Evolutionary conservation across 23 red algal genomes (phyloP).

Genomic region (Cyanidium caldarium): DNA sequence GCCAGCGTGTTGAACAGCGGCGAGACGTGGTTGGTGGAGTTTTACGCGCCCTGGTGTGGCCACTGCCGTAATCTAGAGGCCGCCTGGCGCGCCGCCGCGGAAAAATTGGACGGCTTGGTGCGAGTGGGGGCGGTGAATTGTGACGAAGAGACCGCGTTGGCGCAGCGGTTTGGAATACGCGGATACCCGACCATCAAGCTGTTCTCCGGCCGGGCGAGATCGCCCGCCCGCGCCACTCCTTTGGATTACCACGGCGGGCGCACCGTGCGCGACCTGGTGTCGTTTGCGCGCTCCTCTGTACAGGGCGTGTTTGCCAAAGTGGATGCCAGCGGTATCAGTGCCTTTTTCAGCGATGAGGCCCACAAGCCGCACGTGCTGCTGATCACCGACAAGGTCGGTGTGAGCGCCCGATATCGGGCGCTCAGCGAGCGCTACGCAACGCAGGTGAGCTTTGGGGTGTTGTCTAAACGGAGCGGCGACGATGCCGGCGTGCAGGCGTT

Average conservation of each 20-base stretch:
- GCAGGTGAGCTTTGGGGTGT: neutral
- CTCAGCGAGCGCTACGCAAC: neutral
- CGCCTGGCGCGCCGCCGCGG: constrained; percentile 39
- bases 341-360: constrained; percentile 57
- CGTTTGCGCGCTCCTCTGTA: constrained; percentile 41
- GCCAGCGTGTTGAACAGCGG: neutral
- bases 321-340: constrained; percentile 33
- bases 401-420: neutral
- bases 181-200: constrained; percentile 84
- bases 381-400: constrained; percentile 35
- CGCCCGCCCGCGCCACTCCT: constrained; percentile 6
- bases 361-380: constrained; percentile 70
- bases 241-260: constrained; percentile 57
- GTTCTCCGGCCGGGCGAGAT: constrained; percentile 33
- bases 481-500: neutral
- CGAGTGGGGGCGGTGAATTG: constrained; percentile 57
- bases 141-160: constrained; percentile 36
- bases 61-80: constrained; percentile 28
- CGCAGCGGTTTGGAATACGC: constrained; percentile 31
- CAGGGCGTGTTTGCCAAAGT: constrained; percentile 45
- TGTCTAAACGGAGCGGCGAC: neutral
- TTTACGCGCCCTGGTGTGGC: constrained; percentile 97
- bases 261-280: constrained; percentile 30
- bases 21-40: constrained; percentile 52
- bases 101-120: constrained; percentile 49